Evolutionary conservation across 169 alveolate species (phyloP), one percentile per base, ranked within the genome.

Genomic region (Ophryocystis elektroscirrha): DNA sequence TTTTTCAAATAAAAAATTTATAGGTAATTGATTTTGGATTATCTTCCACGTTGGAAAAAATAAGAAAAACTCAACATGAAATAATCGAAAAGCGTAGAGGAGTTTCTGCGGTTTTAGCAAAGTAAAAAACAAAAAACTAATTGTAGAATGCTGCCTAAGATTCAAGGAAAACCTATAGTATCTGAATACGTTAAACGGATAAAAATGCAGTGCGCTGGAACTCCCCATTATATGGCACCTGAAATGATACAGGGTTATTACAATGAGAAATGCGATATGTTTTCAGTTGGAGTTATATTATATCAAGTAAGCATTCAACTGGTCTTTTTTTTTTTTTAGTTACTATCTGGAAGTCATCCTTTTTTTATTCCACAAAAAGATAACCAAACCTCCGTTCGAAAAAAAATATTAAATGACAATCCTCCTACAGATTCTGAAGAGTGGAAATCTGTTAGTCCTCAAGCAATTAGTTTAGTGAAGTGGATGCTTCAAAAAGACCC

Each of bases 161-260:
- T 38, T 27, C 35, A 30, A 25, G 54, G 59, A n/a, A 51, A 36
- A 23, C 28, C 43, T 9, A 22, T 59, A 41, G 37, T 42, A 19
- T 53, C 12, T 39, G 20, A 23, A 12, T 38, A 25, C 50, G 43
- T 49, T 49, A 42, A 51, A 30, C 45, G 41, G 2, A 25, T 29
- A 0, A 32, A 51, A 36, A 50, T 50, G 60, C 54, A 51, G 29
- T 41, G 52, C 0, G 60, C 58, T n/a, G 83, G 82, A 12, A 67
- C 79, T 16, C 63, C 73, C 16, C 78, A 77, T 51, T 77, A 77
- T 59, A 73, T 77, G 26, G 81, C 86, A 16, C 83, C 86, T 0
- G 86, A 77, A 51, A 78, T 77, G 42, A 46, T 76, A 27, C 59
- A 64, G 16, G 56, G 74, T 6, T 30, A 62, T 29, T 76, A 76